Conservation (phyloP, 768 basidiomycete species). For the Clitopilus hobsonii region DNA sequence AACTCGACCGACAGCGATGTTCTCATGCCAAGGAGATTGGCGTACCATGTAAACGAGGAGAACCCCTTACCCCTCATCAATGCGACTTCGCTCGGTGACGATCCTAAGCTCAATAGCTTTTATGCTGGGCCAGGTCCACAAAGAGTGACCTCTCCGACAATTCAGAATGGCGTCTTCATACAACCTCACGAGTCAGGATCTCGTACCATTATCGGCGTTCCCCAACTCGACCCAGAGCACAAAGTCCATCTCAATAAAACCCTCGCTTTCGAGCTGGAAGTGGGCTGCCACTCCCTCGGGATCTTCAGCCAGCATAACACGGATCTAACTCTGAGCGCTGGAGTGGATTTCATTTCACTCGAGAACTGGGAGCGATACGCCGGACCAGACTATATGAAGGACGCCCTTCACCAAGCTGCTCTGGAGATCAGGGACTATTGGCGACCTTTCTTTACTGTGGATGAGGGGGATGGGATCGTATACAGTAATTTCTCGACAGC, state of each 20-base stretch:
- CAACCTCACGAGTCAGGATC: not conserved
- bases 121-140: too few relatives aligned
- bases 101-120: not conserved
- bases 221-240: not conserved
- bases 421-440: conserved; percentile 11
- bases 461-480: conserved; percentile 2
- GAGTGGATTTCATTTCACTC: conserved; percentile 3
- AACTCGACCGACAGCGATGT: conserved; percentile 18
- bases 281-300: not conserved
- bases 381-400: conserved; percentile 15
- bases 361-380: conserved; percentile 13
- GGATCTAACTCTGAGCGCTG: not conserved
- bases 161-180: not conserved
- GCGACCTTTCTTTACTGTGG: conserved; percentile 12
- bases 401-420: conserved; percentile 10
- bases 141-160: too few relatives aligned
- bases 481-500: not conserved
- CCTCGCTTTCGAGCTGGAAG: not conserved
- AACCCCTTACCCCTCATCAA: conserved; percentile 4
- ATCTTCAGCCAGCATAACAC: not conserved
- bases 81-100: conserved; percentile 6
- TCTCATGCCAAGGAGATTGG: conserved; percentile 11
- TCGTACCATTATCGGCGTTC: not conserved
- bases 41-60: not conserved
- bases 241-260: not conserved